Percentiles rank a stretch among this genome's conserved stretches.
Conservation (phyloP, 164 flowering plant species). For the Brasenia schreberi region DNA sequence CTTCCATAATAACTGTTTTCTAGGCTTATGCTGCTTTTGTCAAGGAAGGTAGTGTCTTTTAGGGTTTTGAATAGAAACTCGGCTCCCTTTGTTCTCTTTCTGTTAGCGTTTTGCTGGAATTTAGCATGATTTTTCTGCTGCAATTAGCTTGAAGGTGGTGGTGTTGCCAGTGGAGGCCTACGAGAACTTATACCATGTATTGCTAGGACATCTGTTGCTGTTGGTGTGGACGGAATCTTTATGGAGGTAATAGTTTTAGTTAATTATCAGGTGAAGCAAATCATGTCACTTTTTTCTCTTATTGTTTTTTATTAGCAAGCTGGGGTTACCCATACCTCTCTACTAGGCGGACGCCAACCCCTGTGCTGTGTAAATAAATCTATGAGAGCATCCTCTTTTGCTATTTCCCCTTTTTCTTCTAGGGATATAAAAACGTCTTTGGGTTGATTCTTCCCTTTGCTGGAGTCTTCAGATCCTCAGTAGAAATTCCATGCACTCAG, state of each 20-base stretch:
- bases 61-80: background rate
- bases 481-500: no score
- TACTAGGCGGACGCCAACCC: no score
- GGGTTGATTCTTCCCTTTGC: no score
- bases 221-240: slow-evolving; percentile 95
- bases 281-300: no score
- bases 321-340: no score
- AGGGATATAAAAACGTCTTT: no score
- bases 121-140: slow-evolving; percentile 4
- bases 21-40: background rate
- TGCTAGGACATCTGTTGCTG: slow-evolving; percentile 95
- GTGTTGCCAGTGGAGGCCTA: slow-evolving; percentile 98
- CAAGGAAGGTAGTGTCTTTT: background rate
- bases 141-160: slow-evolving; percentile 84
- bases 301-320: no score
- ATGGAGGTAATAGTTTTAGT: slow-evolving; percentile 66
- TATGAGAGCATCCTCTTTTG: no score
- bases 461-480: no score
- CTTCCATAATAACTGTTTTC: background rate
- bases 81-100: background rate
- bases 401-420: no score
- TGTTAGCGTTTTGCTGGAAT: background rate
- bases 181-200: slow-evolving; percentile 96
- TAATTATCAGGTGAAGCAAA: no score
- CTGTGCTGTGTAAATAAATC: no score